Conservation (phyloP, 2,329 filamentous ascomycete species). For the Sarocladium strictum region DNA sequence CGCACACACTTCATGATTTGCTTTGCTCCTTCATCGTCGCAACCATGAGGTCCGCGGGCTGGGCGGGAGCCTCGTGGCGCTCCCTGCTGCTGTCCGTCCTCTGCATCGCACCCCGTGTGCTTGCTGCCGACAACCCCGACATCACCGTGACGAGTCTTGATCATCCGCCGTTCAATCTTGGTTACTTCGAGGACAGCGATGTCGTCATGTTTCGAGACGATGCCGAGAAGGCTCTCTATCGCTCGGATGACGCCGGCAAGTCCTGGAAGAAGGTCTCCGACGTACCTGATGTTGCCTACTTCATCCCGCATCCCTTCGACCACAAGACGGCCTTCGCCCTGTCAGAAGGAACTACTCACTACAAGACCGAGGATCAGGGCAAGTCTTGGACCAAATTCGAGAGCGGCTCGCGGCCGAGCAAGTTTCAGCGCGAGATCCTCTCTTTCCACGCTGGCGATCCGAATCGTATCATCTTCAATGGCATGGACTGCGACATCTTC, state of each 20-base stretch:
- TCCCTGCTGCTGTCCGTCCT: constrained; percentile 45
- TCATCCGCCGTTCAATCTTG: constrained; percentile 60
- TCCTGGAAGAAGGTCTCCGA: constrained; percentile 64
- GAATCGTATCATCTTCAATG: constrained; percentile 80
- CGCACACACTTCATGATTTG: constrained; percentile 35
- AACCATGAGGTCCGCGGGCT: constrained; percentile 51
- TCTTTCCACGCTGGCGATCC: constrained; percentile 79
- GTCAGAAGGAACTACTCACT: constrained; percentile 65
- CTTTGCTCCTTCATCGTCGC: constrained; percentile 24
- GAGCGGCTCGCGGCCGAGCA: constrained; percentile 51
- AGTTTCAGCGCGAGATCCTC: constrained; percentile 47
- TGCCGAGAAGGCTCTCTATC: constrained; percentile 59
- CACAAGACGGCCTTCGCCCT: constrained; percentile 73
- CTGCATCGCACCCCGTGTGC: constrained; percentile 21
- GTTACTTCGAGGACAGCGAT: constrained; percentile 90
- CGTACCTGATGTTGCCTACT: constrained; percentile 55
- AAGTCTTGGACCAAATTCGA: constrained; percentile 74
- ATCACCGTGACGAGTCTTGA: constrained; percentile 62
- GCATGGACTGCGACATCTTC: constrained; percentile 60
- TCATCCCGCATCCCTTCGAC: constrained; percentile 76
- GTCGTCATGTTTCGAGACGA: constrained; percentile 70
- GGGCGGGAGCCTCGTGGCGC: constrained; percentile 40
- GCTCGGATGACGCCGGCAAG: constrained; percentile 74
- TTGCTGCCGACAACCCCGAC: constrained; percentile 59
- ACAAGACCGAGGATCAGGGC: constrained; percentile 76